These are phyloP conservation scores for Deinandra increscens DNA, from an alignment of 129 eudicot species.

Conservation along the genomic window DNA sequence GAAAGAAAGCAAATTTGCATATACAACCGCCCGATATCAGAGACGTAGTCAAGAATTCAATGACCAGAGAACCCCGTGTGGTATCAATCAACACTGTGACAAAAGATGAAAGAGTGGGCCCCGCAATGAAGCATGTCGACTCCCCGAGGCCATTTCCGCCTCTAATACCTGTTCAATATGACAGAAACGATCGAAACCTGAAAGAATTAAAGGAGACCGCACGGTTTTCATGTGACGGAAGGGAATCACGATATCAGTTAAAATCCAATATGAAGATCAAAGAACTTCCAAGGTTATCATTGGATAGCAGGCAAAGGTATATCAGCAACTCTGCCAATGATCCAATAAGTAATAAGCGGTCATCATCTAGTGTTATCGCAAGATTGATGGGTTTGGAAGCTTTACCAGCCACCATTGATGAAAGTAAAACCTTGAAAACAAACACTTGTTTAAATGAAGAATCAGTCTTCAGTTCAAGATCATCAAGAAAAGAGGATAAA, in stretches of 20 bases:
- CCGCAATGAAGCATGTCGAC: conserved; percentile 57
- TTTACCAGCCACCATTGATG: conserved; percentile 40
- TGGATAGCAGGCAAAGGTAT: conserved; percentile 67
- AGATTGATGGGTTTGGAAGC: conserved; percentile 88
- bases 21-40: conserved; percentile 51
- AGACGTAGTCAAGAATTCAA: conserved; percentile 65
- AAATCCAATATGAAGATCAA: conserved; percentile 48
- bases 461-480: conserved; percentile 31
- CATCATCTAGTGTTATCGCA: conserved; percentile 77
- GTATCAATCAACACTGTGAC: conserved; percentile 49
- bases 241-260: conserved; percentile 49
- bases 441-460: conserved; percentile 28
- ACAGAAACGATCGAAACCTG: conserved; percentile 35
- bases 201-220: conserved; percentile 43
- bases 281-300: conserved; percentile 85
- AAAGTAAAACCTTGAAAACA: conserved; percentile 29
- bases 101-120: conserved; percentile 46
- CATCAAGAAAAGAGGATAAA: conserved; percentile 40
- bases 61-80: conserved; percentile 56
- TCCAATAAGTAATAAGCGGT: conserved; percentile 48
- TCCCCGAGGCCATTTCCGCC: conserved; percentile 87
- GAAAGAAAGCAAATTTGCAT: conserved; percentile 32
- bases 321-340: conserved; percentile 40
- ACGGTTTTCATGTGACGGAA: conserved; percentile 82
- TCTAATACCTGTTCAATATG: conserved; percentile 36